Evolutionary conservation across 176 grass and related monocot species (phyloP).

Genomic region (Thalia dealbata): DNA sequence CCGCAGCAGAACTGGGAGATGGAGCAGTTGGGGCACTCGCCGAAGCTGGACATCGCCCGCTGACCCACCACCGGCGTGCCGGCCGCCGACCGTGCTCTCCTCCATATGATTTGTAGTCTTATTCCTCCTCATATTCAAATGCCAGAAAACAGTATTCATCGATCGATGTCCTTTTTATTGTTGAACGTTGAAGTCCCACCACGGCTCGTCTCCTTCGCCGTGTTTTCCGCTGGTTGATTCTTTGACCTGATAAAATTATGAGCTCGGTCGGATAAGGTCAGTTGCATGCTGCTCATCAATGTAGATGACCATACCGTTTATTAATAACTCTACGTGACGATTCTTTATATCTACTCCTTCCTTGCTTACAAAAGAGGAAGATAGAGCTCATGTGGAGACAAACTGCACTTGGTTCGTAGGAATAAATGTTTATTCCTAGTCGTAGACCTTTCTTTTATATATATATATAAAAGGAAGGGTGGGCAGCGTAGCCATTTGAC

Average conservation of each 20-base stretch:
- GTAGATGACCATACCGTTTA: neutral
- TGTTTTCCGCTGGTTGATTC: neutral
- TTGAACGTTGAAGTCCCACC: neutral
- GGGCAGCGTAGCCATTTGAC: too few species aligned
- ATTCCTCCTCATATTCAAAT: too few species aligned
- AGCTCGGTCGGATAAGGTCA: neutral
- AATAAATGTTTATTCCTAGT: too few species aligned
- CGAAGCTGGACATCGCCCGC: neutral
- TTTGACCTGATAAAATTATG: neutral
- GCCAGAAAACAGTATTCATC: neutral
- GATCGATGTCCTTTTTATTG: neutral
- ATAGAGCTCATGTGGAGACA: neutral
- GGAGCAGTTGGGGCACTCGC: constrained; percentile 4
- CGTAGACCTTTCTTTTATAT: too few species aligned
- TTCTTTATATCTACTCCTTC: too few species aligned
- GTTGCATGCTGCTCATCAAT: neutral
- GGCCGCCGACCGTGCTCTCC: too few species aligned
- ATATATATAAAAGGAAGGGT: too few species aligned
- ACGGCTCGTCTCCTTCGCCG: neutral
- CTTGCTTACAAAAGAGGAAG: neutral
- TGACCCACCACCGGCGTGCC: too few species aligned
- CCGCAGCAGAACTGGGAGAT: neutral
- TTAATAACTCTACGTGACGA: too few species aligned
- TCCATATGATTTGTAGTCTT: neutral
- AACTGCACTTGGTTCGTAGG: too few species aligned